Percentiles rank a stretch among this genome's conserved stretches.
phyloP scores from a whole-genome alignment of 371 early-diverging fungal species.

The Apophysomyces sp. region DNA sequence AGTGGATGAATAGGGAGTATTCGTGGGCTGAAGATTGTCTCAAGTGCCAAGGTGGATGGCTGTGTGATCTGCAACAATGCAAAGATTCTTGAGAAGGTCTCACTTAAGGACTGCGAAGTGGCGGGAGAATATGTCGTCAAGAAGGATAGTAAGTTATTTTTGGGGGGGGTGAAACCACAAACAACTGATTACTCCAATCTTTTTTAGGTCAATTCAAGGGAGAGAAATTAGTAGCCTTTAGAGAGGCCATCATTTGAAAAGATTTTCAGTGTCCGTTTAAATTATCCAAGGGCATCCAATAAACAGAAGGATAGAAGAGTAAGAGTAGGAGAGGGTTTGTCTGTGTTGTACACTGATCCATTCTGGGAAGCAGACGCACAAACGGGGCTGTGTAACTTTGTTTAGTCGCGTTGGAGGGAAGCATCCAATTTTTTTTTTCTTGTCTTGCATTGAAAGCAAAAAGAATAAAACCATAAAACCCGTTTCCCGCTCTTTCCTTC shows the following conservation, averaged over 20 bases:
- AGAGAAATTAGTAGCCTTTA: constrained; percentile 47
- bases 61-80: constrained; percentile 85
- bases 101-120: constrained; percentile 92
- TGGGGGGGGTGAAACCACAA: neutral
- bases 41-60: constrained; percentile 86
- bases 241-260: constrained; percentile 35
- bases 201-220: constrained; percentile 47
- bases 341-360: constrained; percentile 1
- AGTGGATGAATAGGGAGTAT: constrained; percentile 13
- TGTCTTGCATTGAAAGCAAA: constrained; percentile 9
- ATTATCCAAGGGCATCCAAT: constrained; percentile 9
- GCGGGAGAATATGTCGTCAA: constrained; percentile 71
- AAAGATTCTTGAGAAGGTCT: constrained; percentile 72
- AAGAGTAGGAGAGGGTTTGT: neutral
- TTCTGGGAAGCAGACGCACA: constrained; percentile 8
- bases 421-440: constrained; percentile 8
- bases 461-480: neutral
- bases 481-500: constrained; percentile 5
- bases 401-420: constrained; percentile 4
- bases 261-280: neutral
- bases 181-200: neutral
- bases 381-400: constrained; percentile 18
- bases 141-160: constrained; percentile 60
- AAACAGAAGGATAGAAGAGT: neutral
- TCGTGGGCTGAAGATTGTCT: constrained; percentile 8